Evolutionary conservation across 768 basidiomycete species (phyloP).

Genomic region (Trametes coccinea): DNA sequence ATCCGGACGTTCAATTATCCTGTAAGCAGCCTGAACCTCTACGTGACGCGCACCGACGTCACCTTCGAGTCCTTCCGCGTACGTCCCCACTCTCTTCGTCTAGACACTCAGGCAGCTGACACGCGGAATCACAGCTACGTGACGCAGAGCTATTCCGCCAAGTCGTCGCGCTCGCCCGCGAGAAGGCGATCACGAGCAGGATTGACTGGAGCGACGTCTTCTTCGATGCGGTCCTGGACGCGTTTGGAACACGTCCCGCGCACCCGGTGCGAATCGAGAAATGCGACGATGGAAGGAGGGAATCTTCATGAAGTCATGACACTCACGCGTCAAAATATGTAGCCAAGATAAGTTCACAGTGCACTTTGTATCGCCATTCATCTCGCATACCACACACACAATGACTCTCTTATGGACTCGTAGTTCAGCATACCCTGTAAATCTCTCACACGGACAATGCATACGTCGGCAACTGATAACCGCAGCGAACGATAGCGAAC

Average conservation of each 20-base stretch:
- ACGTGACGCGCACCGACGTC: conserved; percentile 39
- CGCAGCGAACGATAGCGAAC: too few species aligned
- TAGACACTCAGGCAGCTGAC: neutral
- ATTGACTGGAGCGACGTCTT: conserved; percentile 29
- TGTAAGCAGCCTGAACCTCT: conserved; percentile 36
- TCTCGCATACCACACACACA: neutral
- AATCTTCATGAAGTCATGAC: neutral
- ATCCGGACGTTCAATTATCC: conserved; percentile 34
- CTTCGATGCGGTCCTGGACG: conserved; percentile 17
- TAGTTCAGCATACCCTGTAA: neutral
- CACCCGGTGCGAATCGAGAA: neutral
- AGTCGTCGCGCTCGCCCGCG: conserved; percentile 20
- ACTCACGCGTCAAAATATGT: too few species aligned
- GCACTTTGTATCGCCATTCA: neutral
- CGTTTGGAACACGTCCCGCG: neutral
- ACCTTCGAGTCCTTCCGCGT: conserved; percentile 44
- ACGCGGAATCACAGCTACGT: conserved; percentile 28
- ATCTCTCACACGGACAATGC: too few species aligned
- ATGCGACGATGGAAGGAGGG: too few species aligned
- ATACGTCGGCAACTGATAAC: too few species aligned
- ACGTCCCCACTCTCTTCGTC: neutral
- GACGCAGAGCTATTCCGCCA: conserved; percentile 45
- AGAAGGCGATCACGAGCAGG: conserved; percentile 18
- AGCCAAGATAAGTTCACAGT: too few species aligned
- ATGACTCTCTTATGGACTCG: neutral